A percentile compares a stretch with the other conserved stretches of the same genome.
Conservation (phyloP, 192 early-diverging fungal species). For the Kappamyces sp. region DNA sequence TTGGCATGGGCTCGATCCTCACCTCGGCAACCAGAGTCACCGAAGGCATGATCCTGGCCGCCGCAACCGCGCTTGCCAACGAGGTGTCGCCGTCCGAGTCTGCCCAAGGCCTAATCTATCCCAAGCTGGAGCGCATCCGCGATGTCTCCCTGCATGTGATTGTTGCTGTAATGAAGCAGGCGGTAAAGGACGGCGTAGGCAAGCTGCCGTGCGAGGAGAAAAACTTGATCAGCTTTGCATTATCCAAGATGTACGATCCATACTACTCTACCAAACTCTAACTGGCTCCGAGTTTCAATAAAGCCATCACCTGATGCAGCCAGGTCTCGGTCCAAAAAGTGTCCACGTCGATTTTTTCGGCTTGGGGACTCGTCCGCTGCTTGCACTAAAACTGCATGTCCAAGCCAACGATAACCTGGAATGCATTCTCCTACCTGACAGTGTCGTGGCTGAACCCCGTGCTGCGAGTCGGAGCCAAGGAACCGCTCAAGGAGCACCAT, state of each 20-base stretch:
- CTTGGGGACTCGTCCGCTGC: too few relatives aligned
- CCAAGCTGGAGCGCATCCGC: constrained; percentile 78
- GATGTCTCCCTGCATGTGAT: constrained; percentile 76
- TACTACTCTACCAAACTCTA: not conserved
- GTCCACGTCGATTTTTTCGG: too few relatives aligned
- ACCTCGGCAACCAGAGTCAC: constrained; percentile 65
- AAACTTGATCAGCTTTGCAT: constrained; percentile 17
- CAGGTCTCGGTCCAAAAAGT: too few relatives aligned
- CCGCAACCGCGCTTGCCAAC: constrained; percentile 72
- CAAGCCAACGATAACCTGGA: not conserved
- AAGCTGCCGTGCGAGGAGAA: constrained; percentile 3
- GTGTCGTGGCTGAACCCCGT: constrained; percentile 11
- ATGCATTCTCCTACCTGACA: constrained; percentile 2
- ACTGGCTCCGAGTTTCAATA: too few relatives aligned
- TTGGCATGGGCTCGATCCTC: constrained; percentile 81
- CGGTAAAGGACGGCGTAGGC: constrained; percentile 33
- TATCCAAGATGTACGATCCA: constrained; percentile 27
- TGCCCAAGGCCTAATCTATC: constrained; percentile 70
- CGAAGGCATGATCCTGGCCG: constrained; percentile 75
- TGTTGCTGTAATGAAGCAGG: constrained; percentile 61
- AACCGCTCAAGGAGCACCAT: not conserved
- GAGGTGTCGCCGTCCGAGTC: constrained; percentile 67
- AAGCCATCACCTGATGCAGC: too few relatives aligned
- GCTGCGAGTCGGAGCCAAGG: not conserved
- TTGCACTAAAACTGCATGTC: too few relatives aligned